These are phyloP conservation scores for Fusarium avenaceum DNA, from an alignment of 2,329 filamentous ascomycete species.

Conservation along the genomic window DNA sequence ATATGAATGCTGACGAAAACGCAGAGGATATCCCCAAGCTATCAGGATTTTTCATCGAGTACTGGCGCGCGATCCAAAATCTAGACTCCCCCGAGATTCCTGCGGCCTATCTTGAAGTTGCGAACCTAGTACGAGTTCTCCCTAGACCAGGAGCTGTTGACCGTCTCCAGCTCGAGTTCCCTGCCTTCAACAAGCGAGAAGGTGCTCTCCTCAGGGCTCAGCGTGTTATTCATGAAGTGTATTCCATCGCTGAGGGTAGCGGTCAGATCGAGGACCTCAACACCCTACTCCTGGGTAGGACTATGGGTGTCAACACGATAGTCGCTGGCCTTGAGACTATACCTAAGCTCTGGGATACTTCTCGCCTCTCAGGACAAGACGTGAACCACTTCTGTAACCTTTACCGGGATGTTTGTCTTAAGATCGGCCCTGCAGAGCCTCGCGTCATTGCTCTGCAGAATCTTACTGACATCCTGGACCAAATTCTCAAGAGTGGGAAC, in stretches of 20 bases:
- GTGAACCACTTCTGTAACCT: slow-evolving; percentile 56
- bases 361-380: slow-evolving; percentile 43
- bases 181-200: slow-evolving; percentile 33
- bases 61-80: slow-evolving; percentile 44
- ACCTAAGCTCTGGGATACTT: slow-evolving; percentile 51
- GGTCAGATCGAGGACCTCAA: slow-evolving; percentile 45
- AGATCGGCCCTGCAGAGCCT: slow-evolving; percentile 59
- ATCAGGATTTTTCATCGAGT: slow-evolving; percentile 49
- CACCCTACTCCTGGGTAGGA: slow-evolving; percentile 48
- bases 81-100: slow-evolving; percentile 58
- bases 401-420: slow-evolving; percentile 59
- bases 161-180: slow-evolving; percentile 41
- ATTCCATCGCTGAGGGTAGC: slow-evolving; percentile 49
- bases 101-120: slow-evolving; percentile 62
- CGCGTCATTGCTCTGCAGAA: slow-evolving; percentile 62
- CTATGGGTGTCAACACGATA: slow-evolving; percentile 54
- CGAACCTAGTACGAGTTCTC: slow-evolving; percentile 58
- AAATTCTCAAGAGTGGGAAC: slow-evolving; percentile 50
- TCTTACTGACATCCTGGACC: slow-evolving; percentile 62
- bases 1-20: slow-evolving; percentile 29
- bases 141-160: slow-evolving; percentile 40
- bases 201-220: slow-evolving; percentile 59
- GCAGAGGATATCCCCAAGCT: slow-evolving; percentile 53
- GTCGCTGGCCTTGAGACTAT: slow-evolving; percentile 54
- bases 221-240: slow-evolving; percentile 54